These are phyloP conservation scores for Geosmithia morbida DNA, from an alignment of 2,329 filamentous ascomycete species.

Conservation along the genomic window DNA sequence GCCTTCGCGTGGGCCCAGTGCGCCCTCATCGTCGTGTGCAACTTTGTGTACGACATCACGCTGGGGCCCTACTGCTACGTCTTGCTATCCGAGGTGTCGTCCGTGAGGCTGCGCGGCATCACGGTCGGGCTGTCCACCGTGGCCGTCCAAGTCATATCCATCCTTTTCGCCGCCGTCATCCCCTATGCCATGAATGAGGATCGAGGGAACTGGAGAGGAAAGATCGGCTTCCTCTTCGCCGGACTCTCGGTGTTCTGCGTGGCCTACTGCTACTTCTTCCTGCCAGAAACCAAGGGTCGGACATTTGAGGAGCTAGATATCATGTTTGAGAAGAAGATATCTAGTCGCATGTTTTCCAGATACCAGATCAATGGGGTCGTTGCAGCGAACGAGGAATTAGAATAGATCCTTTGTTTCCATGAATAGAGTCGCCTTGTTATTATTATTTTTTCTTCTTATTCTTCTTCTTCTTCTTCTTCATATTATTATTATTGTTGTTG, in stretches of 20 bases:
- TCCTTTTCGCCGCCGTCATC: conserved; percentile 11
- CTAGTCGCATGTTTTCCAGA: conserved; percentile 4
- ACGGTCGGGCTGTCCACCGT: conserved; percentile 13
- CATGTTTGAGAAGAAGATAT: conserved; percentile 8
- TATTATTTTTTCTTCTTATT: not conserved
- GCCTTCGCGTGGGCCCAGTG: conserved; percentile 18
- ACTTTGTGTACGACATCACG: conserved; percentile 15
- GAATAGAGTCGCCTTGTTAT: too few species aligned
- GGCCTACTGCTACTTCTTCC: conserved; percentile 9
- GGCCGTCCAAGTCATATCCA: conserved; percentile 10
- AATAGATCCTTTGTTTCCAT: not conserved
- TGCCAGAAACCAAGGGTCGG: conserved; percentile 9
- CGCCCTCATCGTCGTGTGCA: conserved; percentile 17
- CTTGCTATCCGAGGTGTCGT: conserved; percentile 18
- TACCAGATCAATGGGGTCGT: conserved; percentile 1
- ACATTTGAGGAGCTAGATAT: conserved; percentile 10
- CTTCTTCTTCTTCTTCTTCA: too few species aligned
- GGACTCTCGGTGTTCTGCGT: conserved; percentile 5
- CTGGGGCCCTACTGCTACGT: conserved; percentile 21
- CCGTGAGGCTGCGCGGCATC: conserved; percentile 16
- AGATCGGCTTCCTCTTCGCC: conserved; percentile 5
- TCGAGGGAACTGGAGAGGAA: conserved; percentile 15
- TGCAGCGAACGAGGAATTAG: not conserved
- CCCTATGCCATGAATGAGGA: conserved; percentile 18
- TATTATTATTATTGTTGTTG: too few species aligned